A percentile compares a stretch with the other conserved stretches of the same genome.
Evolutionary conservation across 305 asterid genomes (phyloP).

Genomic region (Fraxinus platypoda): DNA sequence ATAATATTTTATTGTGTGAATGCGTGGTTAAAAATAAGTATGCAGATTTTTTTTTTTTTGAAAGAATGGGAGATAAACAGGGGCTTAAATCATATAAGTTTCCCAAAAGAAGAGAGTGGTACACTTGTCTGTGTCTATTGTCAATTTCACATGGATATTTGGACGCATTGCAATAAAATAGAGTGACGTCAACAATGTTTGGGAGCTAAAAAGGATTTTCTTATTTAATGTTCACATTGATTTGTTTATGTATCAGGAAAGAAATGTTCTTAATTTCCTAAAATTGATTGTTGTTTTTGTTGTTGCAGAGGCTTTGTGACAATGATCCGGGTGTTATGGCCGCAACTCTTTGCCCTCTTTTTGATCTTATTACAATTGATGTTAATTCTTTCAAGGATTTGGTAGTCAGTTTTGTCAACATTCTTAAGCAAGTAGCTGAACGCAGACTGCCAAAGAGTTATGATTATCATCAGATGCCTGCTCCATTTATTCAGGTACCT

Average conservation of each 20-base stretch:
- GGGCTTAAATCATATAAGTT: neutral
- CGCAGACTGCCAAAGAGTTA: slow-evolving; percentile 91
- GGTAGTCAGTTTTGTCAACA: slow-evolving; percentile 84
- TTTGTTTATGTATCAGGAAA: slow-evolving; percentile 9
- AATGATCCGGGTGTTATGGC: slow-evolving; percentile 99
- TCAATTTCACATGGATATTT: neutral
- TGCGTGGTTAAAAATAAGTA: neutral
- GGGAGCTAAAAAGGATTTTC: neutral
- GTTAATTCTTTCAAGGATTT: slow-evolving; percentile 76
- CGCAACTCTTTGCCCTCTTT: slow-evolving; percentile 91
- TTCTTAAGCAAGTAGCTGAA: slow-evolving; percentile 97
- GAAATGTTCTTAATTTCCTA: slow-evolving; percentile 2
- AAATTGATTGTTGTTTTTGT: slow-evolving; percentile 16
- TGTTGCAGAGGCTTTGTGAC: slow-evolving; percentile 82
- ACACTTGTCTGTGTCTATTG: neutral
- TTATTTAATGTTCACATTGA: neutral
- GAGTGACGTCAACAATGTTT: neutral
- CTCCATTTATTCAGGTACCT: slow-evolving; percentile 92
- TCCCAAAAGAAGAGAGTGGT: neutral
- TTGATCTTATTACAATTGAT: slow-evolving; percentile 73
- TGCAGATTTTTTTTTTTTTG: neutral
- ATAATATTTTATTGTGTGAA: neutral
- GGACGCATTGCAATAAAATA: neutral
- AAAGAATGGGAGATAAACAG: neutral
- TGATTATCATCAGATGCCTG: slow-evolving; percentile 99